Percentiles rank a stretch among this genome's conserved stretches.
Evolutionary conservation across 805 yeast species (phyloP).

Genomic region (Zygosaccharomyces pseudorouxii): DNA sequence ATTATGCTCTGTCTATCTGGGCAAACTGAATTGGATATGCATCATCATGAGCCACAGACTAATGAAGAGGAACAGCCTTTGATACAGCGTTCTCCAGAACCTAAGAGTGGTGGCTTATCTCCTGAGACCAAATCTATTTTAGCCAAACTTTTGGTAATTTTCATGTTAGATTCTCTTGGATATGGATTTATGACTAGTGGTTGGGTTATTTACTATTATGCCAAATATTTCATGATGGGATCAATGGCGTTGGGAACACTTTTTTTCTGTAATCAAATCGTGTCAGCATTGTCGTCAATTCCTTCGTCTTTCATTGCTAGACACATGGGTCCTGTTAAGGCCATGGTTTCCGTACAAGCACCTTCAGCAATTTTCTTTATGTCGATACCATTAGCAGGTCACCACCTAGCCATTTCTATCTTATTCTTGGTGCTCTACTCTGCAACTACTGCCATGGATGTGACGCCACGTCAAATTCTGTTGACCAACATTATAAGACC

Average conservation of each 20-base stretch:
- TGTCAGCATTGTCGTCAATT: slow-evolving; percentile 64
- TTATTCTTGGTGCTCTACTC: slow-evolving; percentile 50
- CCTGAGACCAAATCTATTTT: slow-evolving; percentile 42
- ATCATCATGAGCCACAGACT: slow-evolving; percentile 22
- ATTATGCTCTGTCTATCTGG: slow-evolving; percentile 48
- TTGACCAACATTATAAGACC: slow-evolving; percentile 61
- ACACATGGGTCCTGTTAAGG: slow-evolving; percentile 68
- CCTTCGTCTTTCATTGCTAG: slow-evolving; percentile 73
- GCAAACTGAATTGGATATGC: slow-evolving; percentile 46
- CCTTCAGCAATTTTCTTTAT: slow-evolving; percentile 70
- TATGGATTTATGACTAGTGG: slow-evolving; percentile 84
- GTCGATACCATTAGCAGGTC: slow-evolving; percentile 45
- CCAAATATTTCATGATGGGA: slow-evolving; percentile 47
- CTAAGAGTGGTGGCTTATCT: slow-evolving; percentile 29
- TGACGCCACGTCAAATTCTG: slow-evolving; percentile 82
- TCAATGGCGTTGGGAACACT: slow-evolving; percentile 61
- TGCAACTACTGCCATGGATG: slow-evolving; percentile 77
- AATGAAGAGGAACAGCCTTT: slow-evolving; percentile 28
- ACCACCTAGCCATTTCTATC: slow-evolving; percentile 42
- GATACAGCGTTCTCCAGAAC: slow-evolving; percentile 13
- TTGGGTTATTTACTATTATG: slow-evolving; percentile 83
- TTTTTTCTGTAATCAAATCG: slow-evolving; percentile 58
- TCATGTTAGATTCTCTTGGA: slow-evolving; percentile 84
- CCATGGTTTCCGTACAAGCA: slow-evolving; percentile 67
- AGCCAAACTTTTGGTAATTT: slow-evolving; percentile 50